A percentile compares a stretch with the other conserved stretches of the same genome.
These are phyloP conservation scores for Groenewaldozyma salmanticensis DNA, from an alignment of 805 yeast species.

Conservation along the genomic window DNA sequence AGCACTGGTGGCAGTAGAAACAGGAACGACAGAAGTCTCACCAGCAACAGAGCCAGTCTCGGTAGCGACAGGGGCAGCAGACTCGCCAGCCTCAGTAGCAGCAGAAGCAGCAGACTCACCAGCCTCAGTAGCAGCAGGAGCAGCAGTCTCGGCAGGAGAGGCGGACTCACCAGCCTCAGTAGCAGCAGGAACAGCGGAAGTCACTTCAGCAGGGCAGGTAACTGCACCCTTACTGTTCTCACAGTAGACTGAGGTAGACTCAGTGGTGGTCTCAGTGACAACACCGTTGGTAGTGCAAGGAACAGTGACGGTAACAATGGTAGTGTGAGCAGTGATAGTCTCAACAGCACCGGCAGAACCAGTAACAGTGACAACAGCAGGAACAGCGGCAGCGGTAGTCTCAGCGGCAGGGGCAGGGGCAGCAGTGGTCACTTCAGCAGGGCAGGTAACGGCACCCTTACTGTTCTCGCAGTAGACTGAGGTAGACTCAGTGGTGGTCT, in stretches of 20 bases:
- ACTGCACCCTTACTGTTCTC: neutral
- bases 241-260: neutral
- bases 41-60: slow-evolving; percentile 10
- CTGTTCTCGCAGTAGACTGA: too few species aligned
- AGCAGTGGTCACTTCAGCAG: slow-evolving; percentile 5
- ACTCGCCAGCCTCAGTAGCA: slow-evolving; percentile 1
- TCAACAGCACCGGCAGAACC: slow-evolving; percentile 12
- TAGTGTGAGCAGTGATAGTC: slow-evolving; percentile 11
- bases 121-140: slow-evolving; percentile 1
- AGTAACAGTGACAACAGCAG: slow-evolving; percentile 9
- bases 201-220: slow-evolving; percentile 3
- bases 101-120: slow-evolving; percentile 9
- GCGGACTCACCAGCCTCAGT: slow-evolving; percentile 8
- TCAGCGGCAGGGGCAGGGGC: slow-evolving; percentile 7
- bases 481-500: neutral
- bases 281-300: slow-evolving; percentile 4
- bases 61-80: slow-evolving; percentile 7
- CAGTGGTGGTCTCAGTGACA: slow-evolving; percentile 5
- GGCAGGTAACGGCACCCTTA: slow-evolving; percentile 1
- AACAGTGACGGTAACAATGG: slow-evolving; percentile 11
- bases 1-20: slow-evolving; percentile 2
- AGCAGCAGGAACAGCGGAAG: slow-evolving; percentile 5
- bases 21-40: neutral
- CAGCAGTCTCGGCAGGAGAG: slow-evolving; percentile 3
- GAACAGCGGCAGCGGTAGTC: slow-evolving; percentile 7